phyloP scores from a whole-genome alignment of 345 rosid genomes.

The Eucalyptus caleyi region DNA sequence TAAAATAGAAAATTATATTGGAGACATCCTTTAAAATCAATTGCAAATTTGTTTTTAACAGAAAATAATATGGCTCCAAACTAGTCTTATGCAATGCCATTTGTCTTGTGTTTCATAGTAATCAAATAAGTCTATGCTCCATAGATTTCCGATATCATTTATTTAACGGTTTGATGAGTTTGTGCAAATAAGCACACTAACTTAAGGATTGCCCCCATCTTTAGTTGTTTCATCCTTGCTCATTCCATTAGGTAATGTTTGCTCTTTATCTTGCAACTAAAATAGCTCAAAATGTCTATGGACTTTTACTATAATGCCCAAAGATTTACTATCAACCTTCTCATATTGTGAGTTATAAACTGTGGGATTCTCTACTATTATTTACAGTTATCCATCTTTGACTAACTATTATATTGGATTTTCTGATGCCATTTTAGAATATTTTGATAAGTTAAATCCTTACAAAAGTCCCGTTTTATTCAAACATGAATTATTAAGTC shows the following conservation, averaged over 20 bases:
- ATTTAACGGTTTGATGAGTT: neutral
- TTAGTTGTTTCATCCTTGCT: neutral
- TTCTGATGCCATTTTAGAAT: neutral
- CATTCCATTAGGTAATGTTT: neutral
- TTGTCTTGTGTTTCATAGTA: neutral
- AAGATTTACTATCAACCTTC: neutral
- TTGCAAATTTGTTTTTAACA: too few relatives aligned
- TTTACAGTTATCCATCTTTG: too few relatives aligned
- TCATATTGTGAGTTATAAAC: too few relatives aligned
- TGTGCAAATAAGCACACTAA: neutral
- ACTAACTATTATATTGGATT: neutral
- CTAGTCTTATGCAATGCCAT: neutral
- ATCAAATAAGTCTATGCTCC: neutral
- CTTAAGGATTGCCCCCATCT: neutral
- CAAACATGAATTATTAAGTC: neutral
- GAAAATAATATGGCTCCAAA: neutral
- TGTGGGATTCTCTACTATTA: rapidly evolving
- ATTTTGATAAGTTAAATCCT: neutral
- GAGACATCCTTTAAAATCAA: neutral
- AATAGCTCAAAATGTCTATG: neutral
- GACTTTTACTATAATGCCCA: neutral
- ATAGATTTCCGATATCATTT: neutral
- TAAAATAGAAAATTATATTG: too few relatives aligned
- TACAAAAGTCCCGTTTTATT: neutral
- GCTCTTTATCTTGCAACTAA: neutral